Base-by-base conservation (phyloP, 345 rosid species). In the Salix udensis region DNA sequence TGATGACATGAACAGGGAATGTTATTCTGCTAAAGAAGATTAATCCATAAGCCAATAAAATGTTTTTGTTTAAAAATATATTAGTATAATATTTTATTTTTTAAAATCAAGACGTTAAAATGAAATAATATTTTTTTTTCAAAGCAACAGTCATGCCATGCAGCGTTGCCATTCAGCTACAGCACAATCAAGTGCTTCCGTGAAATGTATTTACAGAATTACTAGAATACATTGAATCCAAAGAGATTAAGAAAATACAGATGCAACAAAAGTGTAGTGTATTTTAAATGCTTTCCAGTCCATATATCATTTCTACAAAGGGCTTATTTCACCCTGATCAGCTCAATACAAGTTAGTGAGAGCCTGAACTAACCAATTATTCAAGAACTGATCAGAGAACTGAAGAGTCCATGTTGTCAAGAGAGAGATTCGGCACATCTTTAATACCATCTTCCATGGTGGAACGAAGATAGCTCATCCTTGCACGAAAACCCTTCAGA, bases 401-500 rank as follows among this genome's bases (percentile, higher is more conserved):
- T 50, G 52, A 52, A 14, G 76, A 50, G 19, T 71, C 81, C 50
- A 14, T 13, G 58, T 75, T 58, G 21, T 79, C 85, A 34, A 70
- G 39, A 36, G 76, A 83, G 70, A 76, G 36, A 50, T 74, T 18
- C 48, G 65, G 44, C 44, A 28, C 79, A 76, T 80, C 67, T 21
- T 65, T 71, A 71, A 6, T 14, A 15, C 50, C 75, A 74, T 76
- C 62, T 74, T 82, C 85, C 68, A 58, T 10, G 36, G 53, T 44
- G 50, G 82, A 66, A 58, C 62, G 64, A 77, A 67, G 52, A 52
- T 68, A 31, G 71, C 62, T 76, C 72, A 36, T 34, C 48, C 64
- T 70, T 31, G 61, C 70, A 31, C 78, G n/a, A 84, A 67, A 53
- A 73, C 50, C 62, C 83, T 72, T 80, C 81, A 37, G 75, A 50